Conservation (phyloP, 75 land plant species). For the Azolla pinnata region DNA sequence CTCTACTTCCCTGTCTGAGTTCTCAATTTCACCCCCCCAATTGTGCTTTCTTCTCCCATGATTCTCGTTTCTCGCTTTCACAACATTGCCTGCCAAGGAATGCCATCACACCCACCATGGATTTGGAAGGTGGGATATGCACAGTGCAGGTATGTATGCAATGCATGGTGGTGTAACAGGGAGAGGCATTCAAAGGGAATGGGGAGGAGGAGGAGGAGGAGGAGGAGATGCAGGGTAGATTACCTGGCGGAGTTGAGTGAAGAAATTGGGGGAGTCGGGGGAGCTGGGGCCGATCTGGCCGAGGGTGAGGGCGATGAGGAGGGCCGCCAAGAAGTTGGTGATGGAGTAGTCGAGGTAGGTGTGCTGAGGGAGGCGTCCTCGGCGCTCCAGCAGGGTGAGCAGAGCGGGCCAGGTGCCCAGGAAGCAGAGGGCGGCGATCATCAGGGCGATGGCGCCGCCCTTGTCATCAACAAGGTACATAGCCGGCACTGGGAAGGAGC, state of each 20-base stretch:
- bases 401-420: constrained; percentile 99
- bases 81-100: no score
- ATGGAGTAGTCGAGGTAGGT: constrained; percentile 91
- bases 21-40: no score
- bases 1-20: no score
- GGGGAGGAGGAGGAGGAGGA: not conserved
- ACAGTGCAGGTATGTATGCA: no score
- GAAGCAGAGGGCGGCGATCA: constrained; percentile 77
- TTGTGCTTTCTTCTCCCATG: no score
- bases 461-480: constrained; percentile 85
- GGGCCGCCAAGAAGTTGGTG: constrained; percentile 86
- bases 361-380: constrained; percentile 92
- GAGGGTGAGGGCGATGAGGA: constrained; percentile 80
- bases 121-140: no score
- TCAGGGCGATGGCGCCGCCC: constrained; percentile 92
- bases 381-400: constrained; percentile 68
- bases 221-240: not conserved
- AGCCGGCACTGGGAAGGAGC: no score
- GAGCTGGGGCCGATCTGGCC: constrained; percentile 72
- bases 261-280: constrained; percentile 55
- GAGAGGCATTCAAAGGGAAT: not conserved
- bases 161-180: not conserved
- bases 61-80: no score
- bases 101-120: no score
- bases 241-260: constrained; percentile 75